phyloP scores from a whole-genome alignment of 1,284 basidiomycete genomes.

The Malassezia cuniculi region DNA sequence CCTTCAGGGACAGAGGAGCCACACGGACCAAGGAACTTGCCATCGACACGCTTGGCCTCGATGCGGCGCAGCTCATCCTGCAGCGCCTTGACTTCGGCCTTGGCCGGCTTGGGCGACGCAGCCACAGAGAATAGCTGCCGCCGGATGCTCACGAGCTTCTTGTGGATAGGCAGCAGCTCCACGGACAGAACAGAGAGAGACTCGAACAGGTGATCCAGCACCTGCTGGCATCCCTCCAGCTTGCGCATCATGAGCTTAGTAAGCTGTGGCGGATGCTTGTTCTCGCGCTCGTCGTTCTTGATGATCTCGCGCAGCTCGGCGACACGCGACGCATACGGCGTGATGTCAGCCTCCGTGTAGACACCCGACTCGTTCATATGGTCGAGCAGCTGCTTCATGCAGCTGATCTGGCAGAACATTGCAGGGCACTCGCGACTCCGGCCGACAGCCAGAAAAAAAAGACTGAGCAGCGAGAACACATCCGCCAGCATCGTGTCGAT shows the following conservation, averaged over 20 bases:
- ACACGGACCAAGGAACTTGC: conserved; percentile 85
- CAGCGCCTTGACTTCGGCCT: conserved; percentile 74
- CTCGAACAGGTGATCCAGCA: conserved; percentile 31
- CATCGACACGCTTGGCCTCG: conserved; percentile 73
- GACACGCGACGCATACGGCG: conserved; percentile 36
- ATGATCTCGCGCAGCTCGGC: conserved; percentile 40
- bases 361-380: conserved; percentile 41
- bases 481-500: conserved; percentile 44
- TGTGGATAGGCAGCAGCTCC: conserved; percentile 44
- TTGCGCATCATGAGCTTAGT: conserved; percentile 81
- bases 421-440: conserved; percentile 40
- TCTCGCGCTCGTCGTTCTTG: conserved; percentile 50
- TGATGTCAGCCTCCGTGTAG: conserved; percentile 42
- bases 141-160: conserved; percentile 72
- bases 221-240: conserved; percentile 63
- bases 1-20: conserved; percentile 74
- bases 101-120: conserved; percentile 68
- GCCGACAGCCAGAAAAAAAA: conserved; percentile 45
- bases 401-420: conserved; percentile 38
- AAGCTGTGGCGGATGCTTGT: conserved; percentile 72
- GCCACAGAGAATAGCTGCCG: conserved; percentile 78
- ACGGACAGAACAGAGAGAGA: conserved; percentile 42
- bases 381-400: conserved; percentile 45
- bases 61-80: conserved; percentile 88
- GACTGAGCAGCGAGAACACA: conserved; percentile 41